Conservation (phyloP, 2,329 filamentous ascomycete species). For the Phialemoniopsis sp. region DNA sequence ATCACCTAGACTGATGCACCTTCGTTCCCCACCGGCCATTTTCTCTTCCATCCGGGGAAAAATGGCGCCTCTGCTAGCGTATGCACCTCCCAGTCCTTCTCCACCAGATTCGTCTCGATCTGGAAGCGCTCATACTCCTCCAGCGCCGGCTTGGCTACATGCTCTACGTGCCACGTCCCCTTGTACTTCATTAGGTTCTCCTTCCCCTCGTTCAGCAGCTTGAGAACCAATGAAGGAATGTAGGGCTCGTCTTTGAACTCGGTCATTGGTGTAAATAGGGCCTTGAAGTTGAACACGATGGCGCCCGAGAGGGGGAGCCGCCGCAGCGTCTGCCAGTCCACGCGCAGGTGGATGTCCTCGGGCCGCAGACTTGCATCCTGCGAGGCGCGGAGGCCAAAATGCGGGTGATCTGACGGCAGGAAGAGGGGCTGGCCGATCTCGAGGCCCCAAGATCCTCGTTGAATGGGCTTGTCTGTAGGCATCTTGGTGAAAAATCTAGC, state of each 20-base stretch:
- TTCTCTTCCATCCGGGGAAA: conserved; percentile 69
- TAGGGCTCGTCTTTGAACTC: conserved; percentile 70
- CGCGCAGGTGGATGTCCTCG: conserved; percentile 63
- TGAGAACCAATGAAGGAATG: conserved; percentile 64
- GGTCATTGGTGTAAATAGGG: conserved; percentile 70
- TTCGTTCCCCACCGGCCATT: conserved; percentile 51
- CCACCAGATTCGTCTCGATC: conserved; percentile 74
- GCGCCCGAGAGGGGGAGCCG: conserved; percentile 71
- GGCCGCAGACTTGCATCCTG: conserved; percentile 54
- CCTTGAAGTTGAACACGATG: conserved; percentile 86
- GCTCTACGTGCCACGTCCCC: conserved; percentile 73
- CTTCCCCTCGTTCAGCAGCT: conserved; percentile 62
- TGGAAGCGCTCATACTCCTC: conserved; percentile 81
- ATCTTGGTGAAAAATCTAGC: conserved; percentile 69
- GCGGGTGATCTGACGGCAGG: conserved; percentile 64
- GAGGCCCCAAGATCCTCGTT: conserved; percentile 80
- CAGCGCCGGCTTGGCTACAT: conserved; percentile 63
- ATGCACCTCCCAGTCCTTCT: conserved; percentile 48
- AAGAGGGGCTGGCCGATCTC: conserved; percentile 73
- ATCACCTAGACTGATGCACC: too few relatives aligned
- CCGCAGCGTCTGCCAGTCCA: conserved; percentile 86
- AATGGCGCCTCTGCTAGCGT: conserved; percentile 71
- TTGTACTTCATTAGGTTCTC: conserved; percentile 57
- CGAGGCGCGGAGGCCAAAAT: conserved; percentile 49
- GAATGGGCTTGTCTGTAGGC: conserved; percentile 70